Evolutionary conservation across 345 rosid genomes (phyloP), one percentile per base, ranked within the genome.

Genomic region (Linum lewisii): DNA sequence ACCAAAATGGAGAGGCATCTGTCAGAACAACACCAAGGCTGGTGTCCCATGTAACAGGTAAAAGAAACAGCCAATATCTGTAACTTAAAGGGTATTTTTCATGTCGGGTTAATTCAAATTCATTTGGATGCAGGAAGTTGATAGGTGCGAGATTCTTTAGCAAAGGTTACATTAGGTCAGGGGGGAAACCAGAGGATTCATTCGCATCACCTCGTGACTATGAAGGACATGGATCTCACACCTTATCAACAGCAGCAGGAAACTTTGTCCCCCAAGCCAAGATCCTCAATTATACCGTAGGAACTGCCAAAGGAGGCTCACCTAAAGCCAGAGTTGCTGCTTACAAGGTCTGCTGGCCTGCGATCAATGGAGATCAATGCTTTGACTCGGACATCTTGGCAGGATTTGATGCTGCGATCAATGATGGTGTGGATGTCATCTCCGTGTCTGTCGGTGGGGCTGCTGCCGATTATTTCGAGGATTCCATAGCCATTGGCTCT

Each of bases 11-110:
- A 86, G 73, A 53, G 96, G 95, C 69, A 66, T 71, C 21, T 91
- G 98, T 44, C 71, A 88, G 83, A 84, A 86, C 75, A 71, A 75
- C 26, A 70, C 69, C 24, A 82, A 69, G 59, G 58, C 72, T 50
- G 58, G 61, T 37, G 83, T 91, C 65, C 83, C 73, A 21, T 91
- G 98, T 81, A 91, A 88, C 67, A 88, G 82, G 95, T 88, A 26
- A n/a, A 18, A 9, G 24, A 16, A 13, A n/a, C 7, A n/a, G n/a
- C n/a, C n/a, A n/a, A n/a, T n/a, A n/a, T n/a, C n/a, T n/a, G n/a
- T n/a, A n/a, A n/a, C n/a, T n/a, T n/a, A n/a, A n/a, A n/a, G n/a
- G n/a, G n/a, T n/a, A n/a, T n/a, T n/a, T n/a, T n/a, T n/a, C n/a
- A n/a, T n/a, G n/a, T n/a, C n/a, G n/a, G n/a, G n/a, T n/a, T n/a